phyloP scores from a whole-genome alignment of 352 stramenopile genomes.

The Hyaloperonospora brassicae region DNA sequence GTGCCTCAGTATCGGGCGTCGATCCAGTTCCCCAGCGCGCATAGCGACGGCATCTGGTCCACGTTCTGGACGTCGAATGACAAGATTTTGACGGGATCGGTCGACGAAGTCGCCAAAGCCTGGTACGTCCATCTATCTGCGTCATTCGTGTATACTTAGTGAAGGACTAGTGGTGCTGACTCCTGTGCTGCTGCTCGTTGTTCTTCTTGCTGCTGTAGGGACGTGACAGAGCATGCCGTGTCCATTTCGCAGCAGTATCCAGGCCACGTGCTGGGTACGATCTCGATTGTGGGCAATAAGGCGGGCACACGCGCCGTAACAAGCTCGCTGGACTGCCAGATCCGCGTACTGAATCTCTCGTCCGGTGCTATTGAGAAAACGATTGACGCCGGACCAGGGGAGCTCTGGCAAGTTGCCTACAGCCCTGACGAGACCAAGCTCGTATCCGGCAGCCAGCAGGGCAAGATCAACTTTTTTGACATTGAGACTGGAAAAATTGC shows the following conservation, averaged over 20 bases:
- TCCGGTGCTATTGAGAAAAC: constrained; percentile 70
- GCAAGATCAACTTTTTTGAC: constrained; percentile 86
- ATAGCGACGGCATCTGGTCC: constrained; percentile 85
- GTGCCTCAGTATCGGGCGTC: constrained; percentile 63
- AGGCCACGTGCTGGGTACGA: constrained; percentile 78
- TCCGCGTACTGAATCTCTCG: constrained; percentile 70
- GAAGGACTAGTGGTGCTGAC: background rate
- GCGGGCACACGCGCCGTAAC: constrained; percentile 64
- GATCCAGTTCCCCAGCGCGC: constrained; percentile 72
- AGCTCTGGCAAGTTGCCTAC: constrained; percentile 85
- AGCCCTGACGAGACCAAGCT: constrained; percentile 76
- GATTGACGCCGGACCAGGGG: constrained; percentile 77
- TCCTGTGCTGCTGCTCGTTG: background rate
- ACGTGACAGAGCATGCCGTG: constrained; percentile 59
- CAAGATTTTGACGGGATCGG: constrained; percentile 82
- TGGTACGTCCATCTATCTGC: constrained; percentile 36
- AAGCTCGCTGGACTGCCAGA: constrained; percentile 78
- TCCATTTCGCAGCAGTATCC: constrained; percentile 77
- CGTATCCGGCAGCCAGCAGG: constrained; percentile 72
- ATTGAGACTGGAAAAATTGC: constrained; percentile 70
- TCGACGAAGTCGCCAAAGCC: constrained; percentile 82
- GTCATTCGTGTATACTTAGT: background rate
- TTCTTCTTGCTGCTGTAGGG: constrained; percentile 24
- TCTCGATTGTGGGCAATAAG: constrained; percentile 80
- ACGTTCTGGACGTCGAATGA: constrained; percentile 84